Base-by-base conservation (phyloP, 768 basidiomycete genomes). In the Russula griseocarnosa region DNA sequence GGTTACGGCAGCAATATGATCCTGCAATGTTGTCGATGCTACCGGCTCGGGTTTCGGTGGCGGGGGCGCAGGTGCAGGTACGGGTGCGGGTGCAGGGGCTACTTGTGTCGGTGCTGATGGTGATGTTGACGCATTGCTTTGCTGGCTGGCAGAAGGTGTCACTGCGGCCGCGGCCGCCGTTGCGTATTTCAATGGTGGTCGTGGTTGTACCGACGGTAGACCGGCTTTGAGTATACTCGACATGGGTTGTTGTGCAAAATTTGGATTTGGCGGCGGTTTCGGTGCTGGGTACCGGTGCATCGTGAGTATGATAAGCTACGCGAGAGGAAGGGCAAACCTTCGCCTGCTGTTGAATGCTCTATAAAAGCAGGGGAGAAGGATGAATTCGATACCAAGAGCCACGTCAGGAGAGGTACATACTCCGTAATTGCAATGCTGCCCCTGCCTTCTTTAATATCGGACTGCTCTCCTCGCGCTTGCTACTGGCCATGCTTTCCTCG, bases 171-270 rank as follows among this genome's bases (percentile, higher is more conserved):
- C 94, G 3, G 94, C 95, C 0, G 93, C 94, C n/a, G 92, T 85
- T 36, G 96, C 88, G 73, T 97, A 97, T 55, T 90, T 82, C 71
- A 95, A 90, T 14, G 93, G 89, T 50, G 92, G 89, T 59, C 80
- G 83, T 63, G 79, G 81, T 60, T 82, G 78, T 67, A 83, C 73
- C 60, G 77, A 72, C 24, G 82, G 82, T n/a, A 91, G 74, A 24
- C 85, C 83, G 38, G 84, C 83, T 74, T 94, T 94, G 68, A 94
- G 76, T 68, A 94, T 88, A 63, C 80, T 81, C 34, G 84, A 75
- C 82, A 84, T 85, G 1, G 92, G 89, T 69, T 92, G 90, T 63
- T 88, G 86, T 2, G 83, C 79, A 74, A 94, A 92, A 71, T 90
- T 93, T 58, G 87, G 81, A 75, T 87, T 87, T 68, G 90, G 86